These are phyloP conservation scores for Dalbergia cultrata DNA, from an alignment of 306 rosid species.

Conservation along the genomic window DNA sequence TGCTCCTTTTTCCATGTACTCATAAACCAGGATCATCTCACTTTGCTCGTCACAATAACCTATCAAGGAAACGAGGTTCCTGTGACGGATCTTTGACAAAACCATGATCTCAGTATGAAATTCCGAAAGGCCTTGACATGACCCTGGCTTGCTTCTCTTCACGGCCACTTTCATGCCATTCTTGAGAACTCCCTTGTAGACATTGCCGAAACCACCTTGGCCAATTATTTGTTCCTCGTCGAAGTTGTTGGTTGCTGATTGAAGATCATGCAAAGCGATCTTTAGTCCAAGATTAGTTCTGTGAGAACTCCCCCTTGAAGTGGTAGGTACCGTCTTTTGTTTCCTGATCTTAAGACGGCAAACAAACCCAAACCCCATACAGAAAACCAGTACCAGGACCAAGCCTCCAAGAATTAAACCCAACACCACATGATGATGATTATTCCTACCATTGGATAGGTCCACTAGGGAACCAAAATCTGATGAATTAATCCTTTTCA, in stretches of 20 bases:
- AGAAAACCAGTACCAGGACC: too few species aligned
- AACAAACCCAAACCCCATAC: too few species aligned
- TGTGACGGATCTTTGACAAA: slow-evolving; percentile 76
- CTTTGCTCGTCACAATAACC: slow-evolving; percentile 72
- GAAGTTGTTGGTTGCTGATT: slow-evolving; percentile 72
- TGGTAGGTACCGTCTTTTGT: too few species aligned
- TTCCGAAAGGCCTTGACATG: slow-evolving; percentile 70
- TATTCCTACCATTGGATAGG: too few species aligned
- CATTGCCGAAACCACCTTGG: slow-evolving; percentile 78
- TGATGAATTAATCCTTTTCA: too few species aligned
- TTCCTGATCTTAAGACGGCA: too few species aligned
- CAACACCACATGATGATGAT: too few species aligned
- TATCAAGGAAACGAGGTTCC: slow-evolving; percentile 75
- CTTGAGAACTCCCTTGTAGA: slow-evolving; percentile 69
- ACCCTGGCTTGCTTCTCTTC: slow-evolving; percentile 62
- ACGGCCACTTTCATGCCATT: slow-evolving; percentile 73
- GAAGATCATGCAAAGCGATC: not conserved
- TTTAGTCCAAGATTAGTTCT: too few species aligned
- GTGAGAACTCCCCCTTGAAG: too few species aligned
- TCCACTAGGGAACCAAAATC: too few species aligned
- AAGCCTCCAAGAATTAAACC: too few species aligned
- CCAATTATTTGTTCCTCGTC: slow-evolving; percentile 68
- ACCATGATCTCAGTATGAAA: slow-evolving; percentile 79
- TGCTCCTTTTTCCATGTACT: slow-evolving; percentile 73
- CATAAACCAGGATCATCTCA: slow-evolving; percentile 74